phyloP scores from a whole-genome alignment of 768 basidiomycete species.

The Panaeolus cyanescens region DNA sequence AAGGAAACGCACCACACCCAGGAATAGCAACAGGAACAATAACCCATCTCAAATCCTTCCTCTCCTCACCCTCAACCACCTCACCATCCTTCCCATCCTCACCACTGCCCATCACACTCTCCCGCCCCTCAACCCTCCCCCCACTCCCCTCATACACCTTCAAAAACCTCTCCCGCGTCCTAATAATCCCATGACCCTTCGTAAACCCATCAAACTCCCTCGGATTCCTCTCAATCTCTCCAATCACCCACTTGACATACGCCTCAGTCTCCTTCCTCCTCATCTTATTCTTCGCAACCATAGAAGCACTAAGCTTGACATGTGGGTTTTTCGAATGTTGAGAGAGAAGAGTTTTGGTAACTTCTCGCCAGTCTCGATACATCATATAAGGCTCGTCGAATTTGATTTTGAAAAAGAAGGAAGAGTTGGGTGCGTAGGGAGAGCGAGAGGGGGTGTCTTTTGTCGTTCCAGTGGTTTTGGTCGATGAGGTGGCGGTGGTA shows the following conservation, averaged over 20 bases:
- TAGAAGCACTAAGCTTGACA: constrained; percentile 27
- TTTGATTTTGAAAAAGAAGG: constrained; percentile 99
- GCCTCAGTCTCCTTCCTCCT: constrained; percentile 73
- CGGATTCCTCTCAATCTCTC: constrained; percentile 67
- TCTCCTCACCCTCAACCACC: background rate
- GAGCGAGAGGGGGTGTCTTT: constrained; percentile 51
- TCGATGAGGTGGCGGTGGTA: constrained; percentile 15
- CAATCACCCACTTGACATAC: constrained; percentile 84
- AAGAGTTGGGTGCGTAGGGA: constrained; percentile 77
- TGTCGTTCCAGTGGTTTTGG: constrained; percentile 42
- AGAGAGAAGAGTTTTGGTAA: constrained; percentile 76
- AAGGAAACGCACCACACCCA: constrained; percentile 73
- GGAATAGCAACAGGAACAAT: constrained; percentile 90
- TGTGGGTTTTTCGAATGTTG: constrained; percentile 29
- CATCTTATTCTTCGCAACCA: constrained; percentile 67
- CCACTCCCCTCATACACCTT: constrained; percentile 52
- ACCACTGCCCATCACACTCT: constrained; percentile 10
- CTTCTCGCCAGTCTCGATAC: constrained; percentile 97
- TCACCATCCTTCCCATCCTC: background rate
- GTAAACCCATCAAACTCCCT: constrained; percentile 60
- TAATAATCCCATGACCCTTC: constrained; percentile 84
- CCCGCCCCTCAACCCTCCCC: constrained; percentile 35
- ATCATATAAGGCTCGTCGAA: constrained; percentile 99
- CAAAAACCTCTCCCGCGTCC: constrained; percentile 78
- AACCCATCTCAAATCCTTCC: constrained; percentile 45